Conservation (phyloP, 23 red algal genomes). For the Gracilaria vermiculophylla region DNA sequence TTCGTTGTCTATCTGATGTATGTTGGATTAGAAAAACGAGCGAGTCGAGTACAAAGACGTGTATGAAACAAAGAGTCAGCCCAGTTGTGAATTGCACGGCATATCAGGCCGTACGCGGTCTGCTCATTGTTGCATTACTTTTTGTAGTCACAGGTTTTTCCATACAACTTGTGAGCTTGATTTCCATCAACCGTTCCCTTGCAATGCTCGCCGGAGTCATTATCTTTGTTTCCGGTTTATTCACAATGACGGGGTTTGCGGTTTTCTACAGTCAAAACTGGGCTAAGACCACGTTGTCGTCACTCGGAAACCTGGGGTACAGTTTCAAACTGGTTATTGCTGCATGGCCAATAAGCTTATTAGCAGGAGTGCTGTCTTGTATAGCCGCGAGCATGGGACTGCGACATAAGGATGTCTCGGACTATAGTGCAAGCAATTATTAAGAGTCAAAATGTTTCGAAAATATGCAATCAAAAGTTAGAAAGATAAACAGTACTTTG, state of each 20-base stretch:
- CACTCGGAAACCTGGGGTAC: constrained; percentile 33
- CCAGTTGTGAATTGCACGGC: constrained; percentile 23
- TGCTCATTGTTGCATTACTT: constrained; percentile 36
- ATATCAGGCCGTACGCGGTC: constrained; percentile 54
- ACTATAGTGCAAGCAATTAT: constrained; percentile 75
- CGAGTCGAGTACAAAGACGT: constrained; percentile 45
- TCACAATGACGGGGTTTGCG: constrained; percentile 57
- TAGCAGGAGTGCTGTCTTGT: constrained; percentile 54
- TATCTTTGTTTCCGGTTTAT: constrained; percentile 35
- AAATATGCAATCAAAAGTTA: constrained; percentile 1
- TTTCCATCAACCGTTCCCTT: constrained; percentile 41
- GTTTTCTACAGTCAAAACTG: constrained; percentile 67
- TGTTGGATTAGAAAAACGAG: constrained; percentile 75
- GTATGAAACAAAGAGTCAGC: constrained; percentile 20
- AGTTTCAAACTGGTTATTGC: constrained; percentile 47
- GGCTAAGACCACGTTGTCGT: constrained; percentile 21
- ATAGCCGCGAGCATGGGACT: constrained; percentile 67
- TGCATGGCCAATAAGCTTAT: constrained; percentile 40
- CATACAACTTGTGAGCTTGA: constrained; percentile 56
- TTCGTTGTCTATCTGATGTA: constrained; percentile 61
- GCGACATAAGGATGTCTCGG: constrained; percentile 58
- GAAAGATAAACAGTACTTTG: background rate
- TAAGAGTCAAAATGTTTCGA: background rate
- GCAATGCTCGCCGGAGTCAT: constrained; percentile 55
- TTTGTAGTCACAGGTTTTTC: constrained; percentile 36